A percentile compares a stretch with the other conserved stretches of the same genome.
These are phyloP conservation scores for Westerdykella aurantiaca DNA, from an alignment of 2,329 filamentous ascomycete species.

Conservation along the genomic window DNA sequence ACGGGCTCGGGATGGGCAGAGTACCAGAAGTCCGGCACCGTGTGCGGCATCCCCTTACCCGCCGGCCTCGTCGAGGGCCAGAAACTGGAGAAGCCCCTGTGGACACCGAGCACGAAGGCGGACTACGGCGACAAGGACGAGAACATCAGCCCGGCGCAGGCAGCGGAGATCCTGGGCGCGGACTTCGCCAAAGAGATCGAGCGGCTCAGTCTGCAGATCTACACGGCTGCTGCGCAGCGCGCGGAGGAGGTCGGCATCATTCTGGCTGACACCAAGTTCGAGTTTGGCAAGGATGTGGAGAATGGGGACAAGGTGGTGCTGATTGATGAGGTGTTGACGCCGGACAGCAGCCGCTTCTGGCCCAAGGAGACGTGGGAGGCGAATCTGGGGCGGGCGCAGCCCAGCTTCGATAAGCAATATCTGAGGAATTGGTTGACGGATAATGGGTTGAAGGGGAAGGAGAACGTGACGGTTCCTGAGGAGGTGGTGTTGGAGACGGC, in stretches of 20 bases:
- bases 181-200: conserved; percentile 61
- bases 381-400: conserved; percentile 62
- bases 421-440: conserved; percentile 74
- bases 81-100: conserved; percentile 63
- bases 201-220: conserved; percentile 58
- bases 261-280: conserved; percentile 72
- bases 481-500: conserved; percentile 65
- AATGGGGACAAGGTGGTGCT: conserved; percentile 63
- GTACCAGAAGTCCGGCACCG: conserved; percentile 66
- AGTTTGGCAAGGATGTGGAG: conserved; percentile 61
- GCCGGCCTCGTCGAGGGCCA: conserved; percentile 65
- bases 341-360: conserved; percentile 77
- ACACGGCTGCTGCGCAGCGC: conserved; percentile 58
- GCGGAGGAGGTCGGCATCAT: conserved; percentile 64
- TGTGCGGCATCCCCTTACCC: conserved; percentile 69
- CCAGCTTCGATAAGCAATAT: conserved; percentile 76
- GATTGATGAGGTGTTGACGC: conserved; percentile 81
- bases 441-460: conserved; percentile 68
- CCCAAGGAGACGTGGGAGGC: conserved; percentile 61
- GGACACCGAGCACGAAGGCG: conserved; percentile 82
- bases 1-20: conserved; percentile 81
- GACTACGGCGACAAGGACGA: conserved; percentile 73
- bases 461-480: conserved; percentile 65
- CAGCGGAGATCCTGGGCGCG: conserved; percentile 57
- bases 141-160: conserved; percentile 69